Base-by-base conservation (phyloP, 139 green algal species). In the Chlamydomonas schloesseri region DNA sequence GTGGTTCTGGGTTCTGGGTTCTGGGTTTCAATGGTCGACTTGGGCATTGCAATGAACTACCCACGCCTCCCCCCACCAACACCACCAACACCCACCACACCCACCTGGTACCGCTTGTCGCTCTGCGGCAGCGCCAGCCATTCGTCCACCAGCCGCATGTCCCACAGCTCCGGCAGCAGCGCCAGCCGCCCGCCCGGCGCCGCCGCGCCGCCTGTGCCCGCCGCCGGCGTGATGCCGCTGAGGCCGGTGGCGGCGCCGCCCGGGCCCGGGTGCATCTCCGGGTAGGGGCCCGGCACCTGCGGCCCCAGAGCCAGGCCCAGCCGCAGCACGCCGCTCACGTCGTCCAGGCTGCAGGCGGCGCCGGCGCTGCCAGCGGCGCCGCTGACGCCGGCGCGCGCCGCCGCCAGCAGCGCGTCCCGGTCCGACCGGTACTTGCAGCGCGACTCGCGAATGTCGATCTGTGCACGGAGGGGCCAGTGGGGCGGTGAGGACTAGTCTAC, bases 391-490 rank as follows among this genome's bases (percentile, higher is more conserved):
- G 58, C 29, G 31, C 76, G 76, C 8, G 76, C 76, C 14, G 76
- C 37, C 55, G 57, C 76, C 76, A 83, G 76, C 24, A 83, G 58
- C 11, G 76, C 76, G 36, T 83, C 76, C 2, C 62, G 76, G 29
- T 83, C 76, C 3, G 65, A 29, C 23, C 34, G 33, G 36, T 60
- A 46, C 76, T 83, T 83, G 76, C 60, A 83, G 14, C 76, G 76
- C 29, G 76, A 83, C n/a, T 73, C 26, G 8, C 76, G 76, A 13
- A 83, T 23, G 65, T 83, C 76, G 28, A 83, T 55, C 76, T 83
- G 62, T 21, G 47, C 4, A 75, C 3, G 70, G 70, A 20, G 23
- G 37, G n/a, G n/a, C n/a, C n/a, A n/a, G n/a, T n/a, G n/a, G n/a
- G n/a, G n/a, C n/a, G n/a, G n/a, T n/a, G n/a, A n/a, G n/a, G n/a